Evolutionary conservation across 2,329 filamentous ascomycete species (phyloP).

Genomic region (Plectosphaerella plurivora): DNA sequence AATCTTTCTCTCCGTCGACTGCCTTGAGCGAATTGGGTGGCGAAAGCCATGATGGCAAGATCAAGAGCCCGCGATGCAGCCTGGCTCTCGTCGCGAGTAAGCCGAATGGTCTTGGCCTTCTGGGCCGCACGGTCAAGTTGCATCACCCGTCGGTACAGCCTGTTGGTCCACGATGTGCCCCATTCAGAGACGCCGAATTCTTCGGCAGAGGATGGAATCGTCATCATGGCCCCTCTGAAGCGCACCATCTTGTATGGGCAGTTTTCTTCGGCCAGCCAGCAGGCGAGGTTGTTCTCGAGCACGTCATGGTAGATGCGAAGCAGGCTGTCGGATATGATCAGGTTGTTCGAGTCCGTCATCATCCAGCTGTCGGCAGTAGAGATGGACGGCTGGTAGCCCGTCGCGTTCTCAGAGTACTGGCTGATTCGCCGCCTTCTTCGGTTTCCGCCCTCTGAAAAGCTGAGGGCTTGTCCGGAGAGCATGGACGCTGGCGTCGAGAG

Average conservation of each 20-base stretch:
- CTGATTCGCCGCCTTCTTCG: too few relatives aligned
- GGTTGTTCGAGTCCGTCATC: conserved; percentile 20
- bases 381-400: conserved; percentile 8
- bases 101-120: conserved; percentile 25
- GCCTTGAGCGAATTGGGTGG: conserved; percentile 43
- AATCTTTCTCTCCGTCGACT: conserved; percentile 16
- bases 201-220: too few relatives aligned
- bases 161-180: conserved; percentile 23
- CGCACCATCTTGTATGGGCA: conserved; percentile 36
- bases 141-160: conserved; percentile 43
- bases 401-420: conserved; percentile 3
- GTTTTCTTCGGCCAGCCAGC: conserved; percentile 49
- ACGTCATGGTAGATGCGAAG: conserved; percentile 50
- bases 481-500: too few relatives aligned
- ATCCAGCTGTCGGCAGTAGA: conserved; percentile 9
- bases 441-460: too few relatives aligned
- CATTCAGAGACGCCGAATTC: conserved; percentile 22
- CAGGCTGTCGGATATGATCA: conserved; percentile 36
- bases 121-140: conserved; percentile 38
- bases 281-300: conserved; percentile 46
- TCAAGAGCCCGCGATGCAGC: conserved; percentile 40
- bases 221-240: not conserved
- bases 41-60: conserved; percentile 46
- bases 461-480: too few relatives aligned
- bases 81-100: conserved; percentile 35